Conservation (phyloP, 768 basidiomycete genomes). For the Russula earlei region DNA sequence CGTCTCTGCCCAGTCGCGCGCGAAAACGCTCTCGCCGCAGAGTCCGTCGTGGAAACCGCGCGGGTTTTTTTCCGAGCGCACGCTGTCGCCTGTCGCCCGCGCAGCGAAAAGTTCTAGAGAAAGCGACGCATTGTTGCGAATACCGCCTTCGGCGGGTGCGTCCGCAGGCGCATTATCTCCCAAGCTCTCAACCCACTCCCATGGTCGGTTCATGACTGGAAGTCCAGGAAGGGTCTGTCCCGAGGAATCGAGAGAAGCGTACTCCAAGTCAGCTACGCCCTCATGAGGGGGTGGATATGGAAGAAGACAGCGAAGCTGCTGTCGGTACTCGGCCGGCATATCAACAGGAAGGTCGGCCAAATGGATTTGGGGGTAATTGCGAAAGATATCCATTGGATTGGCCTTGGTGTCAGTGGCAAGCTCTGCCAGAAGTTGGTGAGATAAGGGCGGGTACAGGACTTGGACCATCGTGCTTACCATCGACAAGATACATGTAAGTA, state of each 20-base stretch:
- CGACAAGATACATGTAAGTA: conserved; percentile 62
- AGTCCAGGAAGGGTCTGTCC: conserved; percentile 41
- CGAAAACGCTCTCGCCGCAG: conserved; percentile 52
- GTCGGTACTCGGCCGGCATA: conserved; percentile 46
- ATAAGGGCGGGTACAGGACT: not conserved
- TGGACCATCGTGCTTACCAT: conserved; percentile 40
- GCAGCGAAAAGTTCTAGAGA: conserved; percentile 65
- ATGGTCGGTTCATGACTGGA: conserved; percentile 63
- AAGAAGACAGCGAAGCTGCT: conserved; percentile 50
- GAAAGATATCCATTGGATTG: conserved; percentile 50
- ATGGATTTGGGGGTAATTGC: conserved; percentile 47
- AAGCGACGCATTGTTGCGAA: conserved; percentile 53
- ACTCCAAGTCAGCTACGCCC: conserved; percentile 48
- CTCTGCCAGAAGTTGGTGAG: conserved; percentile 34
- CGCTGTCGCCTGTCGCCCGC: conserved; percentile 48
- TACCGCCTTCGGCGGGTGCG: conserved; percentile 35
- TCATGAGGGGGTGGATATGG: conserved; percentile 42
- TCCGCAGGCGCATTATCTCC: conserved; percentile 45
- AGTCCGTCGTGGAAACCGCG: conserved; percentile 57
- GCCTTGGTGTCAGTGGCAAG: conserved; percentile 50
- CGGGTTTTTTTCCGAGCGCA: conserved; percentile 25
- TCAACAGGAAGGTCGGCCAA: conserved; percentile 44
- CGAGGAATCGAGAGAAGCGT: conserved; percentile 44
- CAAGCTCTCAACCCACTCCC: conserved; percentile 81
- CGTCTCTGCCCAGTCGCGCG: conserved; percentile 71